phyloP scores from a whole-genome alignment of 352 stramenopile species.

The Phytopythium cucurbitacearum region DNA sequence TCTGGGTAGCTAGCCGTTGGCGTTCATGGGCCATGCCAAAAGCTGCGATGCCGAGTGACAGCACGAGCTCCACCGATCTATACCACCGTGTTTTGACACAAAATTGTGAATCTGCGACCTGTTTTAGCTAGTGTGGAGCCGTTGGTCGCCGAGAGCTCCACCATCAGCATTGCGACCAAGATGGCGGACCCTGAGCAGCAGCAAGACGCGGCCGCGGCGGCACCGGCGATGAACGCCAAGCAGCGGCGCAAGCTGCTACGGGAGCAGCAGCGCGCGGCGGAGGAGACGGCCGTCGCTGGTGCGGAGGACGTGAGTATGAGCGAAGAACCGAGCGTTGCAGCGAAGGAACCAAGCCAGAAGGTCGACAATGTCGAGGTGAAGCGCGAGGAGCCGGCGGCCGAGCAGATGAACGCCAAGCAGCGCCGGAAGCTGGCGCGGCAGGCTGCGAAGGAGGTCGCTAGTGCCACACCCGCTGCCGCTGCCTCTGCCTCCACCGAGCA shows the following conservation, averaged over 20 bases:
- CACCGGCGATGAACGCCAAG: slow-evolving; percentile 63
- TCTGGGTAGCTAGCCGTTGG: no score
- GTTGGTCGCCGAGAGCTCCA: no score
- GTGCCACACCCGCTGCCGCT: no score
- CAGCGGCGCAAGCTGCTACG: slow-evolving; percentile 68
- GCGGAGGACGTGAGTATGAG: background rate
- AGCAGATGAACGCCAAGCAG: slow-evolving; percentile 48
- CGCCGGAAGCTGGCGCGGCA: slow-evolving; percentile 50
- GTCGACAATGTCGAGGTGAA: slow-evolving; percentile 2
- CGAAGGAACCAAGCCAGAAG: slow-evolving; percentile 16
- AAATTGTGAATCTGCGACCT: no score
- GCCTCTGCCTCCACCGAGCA: no score
- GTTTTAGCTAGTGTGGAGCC: no score
- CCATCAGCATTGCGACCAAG: no score
- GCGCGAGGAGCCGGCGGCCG: slow-evolving; percentile 1
- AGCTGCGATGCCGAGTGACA: no score
- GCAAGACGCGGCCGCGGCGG: background rate
- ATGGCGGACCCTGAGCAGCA: background rate
- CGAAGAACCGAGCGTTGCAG: slow-evolving; percentile 4
- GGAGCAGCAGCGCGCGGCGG: slow-evolving; percentile 35
- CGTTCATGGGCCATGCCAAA: no score
- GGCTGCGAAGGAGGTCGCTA: slow-evolving; percentile 11
- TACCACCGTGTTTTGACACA: no score
- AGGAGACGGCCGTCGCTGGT: background rate
- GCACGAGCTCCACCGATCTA: no score